Evolutionary conservation across 306 rosid species (phyloP).

Genomic region (Dryas alaskensis): DNA sequence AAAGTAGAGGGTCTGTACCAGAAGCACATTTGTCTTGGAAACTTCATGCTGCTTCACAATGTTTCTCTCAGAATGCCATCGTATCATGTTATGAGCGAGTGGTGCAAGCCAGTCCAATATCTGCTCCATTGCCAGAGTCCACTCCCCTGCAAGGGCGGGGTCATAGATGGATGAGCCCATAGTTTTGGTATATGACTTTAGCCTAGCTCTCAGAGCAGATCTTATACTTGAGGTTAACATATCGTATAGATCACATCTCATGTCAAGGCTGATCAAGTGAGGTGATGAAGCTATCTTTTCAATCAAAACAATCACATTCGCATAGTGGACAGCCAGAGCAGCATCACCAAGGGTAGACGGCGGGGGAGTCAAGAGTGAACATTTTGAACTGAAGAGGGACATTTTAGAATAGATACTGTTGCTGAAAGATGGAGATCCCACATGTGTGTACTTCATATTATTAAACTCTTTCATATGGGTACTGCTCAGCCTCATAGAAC

Average conservation of each 20-base stretch:
- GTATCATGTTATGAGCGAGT: conserved; percentile 67
- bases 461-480: conserved; percentile 24
- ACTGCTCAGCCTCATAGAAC: conserved; percentile 51
- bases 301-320: conserved; percentile 54
- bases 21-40: conserved; percentile 44
- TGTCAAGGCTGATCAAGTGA: conserved; percentile 38
- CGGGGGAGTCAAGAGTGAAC: conserved; percentile 34
- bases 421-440: conserved; percentile 26
- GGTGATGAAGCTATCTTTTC: conserved; percentile 58
- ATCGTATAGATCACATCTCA: conserved; percentile 55
- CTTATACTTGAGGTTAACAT: conserved; percentile 60
- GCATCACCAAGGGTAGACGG: conserved; percentile 65
- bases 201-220: conserved; percentile 48
- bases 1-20: conserved; percentile 75
- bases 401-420: conserved; percentile 45
- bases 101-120: conserved; percentile 79
- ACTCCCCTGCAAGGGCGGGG: conserved; percentile 46
- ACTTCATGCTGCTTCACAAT: conserved; percentile 53
- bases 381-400: conserved; percentile 37
- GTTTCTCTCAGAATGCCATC: conserved; percentile 73
- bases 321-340: conserved; percentile 72
- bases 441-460: conserved; percentile 21
- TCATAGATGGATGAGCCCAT: conserved; percentile 32
- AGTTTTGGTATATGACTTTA: conserved; percentile 43
- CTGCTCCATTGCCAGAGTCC: conserved; percentile 37